Evolutionary conservation across 2,329 filamentous ascomycete genomes (phyloP), one percentile per base, ranked within the genome.

Genomic region (Fusarium circinatum): DNA sequence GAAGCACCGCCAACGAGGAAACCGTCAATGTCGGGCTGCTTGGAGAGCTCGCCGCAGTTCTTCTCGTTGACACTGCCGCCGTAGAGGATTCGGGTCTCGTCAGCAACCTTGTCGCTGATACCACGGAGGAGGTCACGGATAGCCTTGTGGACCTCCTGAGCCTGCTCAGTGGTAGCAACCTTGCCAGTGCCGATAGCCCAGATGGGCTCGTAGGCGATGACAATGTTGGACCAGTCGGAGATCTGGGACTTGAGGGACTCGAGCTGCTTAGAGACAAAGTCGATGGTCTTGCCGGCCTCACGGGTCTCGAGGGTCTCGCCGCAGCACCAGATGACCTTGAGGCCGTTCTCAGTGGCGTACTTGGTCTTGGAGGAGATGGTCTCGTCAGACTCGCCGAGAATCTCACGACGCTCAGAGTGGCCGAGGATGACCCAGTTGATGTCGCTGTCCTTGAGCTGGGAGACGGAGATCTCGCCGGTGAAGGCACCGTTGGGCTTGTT

Each of bases 151-250:
- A 96, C 94, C 84, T 97, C 94, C 88, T 98, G 95, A 66, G 95
- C 95, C 89, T 98, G 95, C 86, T 94, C 89, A 69, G 91, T 95
- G 74, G 92, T 93, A 78, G 94, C 94, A 76, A 97, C 94, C 88
- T 96, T 97, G 84, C 96, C 96, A 76, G 96, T 98, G 78, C 96
- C 96, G 78, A 91, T 93, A 83, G 91, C 95, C 96, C 96, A 99
- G 88, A 99, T 97, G 81, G 96, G 96, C 90, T 99, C 96, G 86
- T 99, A 99, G 81, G 96, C 96, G 80, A 99, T 90, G 83, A 99
- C 96, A 75, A 99, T 90, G 88, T 96, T 96, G 81, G 88, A 90
- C 96, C 96, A 99, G 87, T 98, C 94, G 79, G 90, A 86, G 81
- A 94, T 86, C 87, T 93, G 88, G 79, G 86, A 84, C 83, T 95